phyloP scores from a whole-genome alignment of 169 alveolate species.

The Plasmodium cynomolgi region DNA sequence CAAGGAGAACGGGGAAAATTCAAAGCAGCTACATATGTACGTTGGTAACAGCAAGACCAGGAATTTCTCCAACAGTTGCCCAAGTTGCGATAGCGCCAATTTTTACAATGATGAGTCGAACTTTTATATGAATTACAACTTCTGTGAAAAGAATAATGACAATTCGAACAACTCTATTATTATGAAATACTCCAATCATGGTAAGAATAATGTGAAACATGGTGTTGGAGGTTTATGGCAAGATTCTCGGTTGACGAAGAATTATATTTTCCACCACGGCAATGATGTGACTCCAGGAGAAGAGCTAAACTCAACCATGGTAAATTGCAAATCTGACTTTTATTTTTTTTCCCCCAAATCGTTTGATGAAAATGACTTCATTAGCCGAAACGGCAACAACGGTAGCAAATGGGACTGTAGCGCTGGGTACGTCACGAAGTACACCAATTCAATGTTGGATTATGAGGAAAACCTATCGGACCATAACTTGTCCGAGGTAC shows the following conservation, averaged over 20 bases:
- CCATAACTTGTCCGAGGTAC: constrained; percentile 19
- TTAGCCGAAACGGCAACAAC: constrained; percentile 1
- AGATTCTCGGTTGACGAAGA: constrained; percentile 7
- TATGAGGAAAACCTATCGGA: constrained; percentile 46
- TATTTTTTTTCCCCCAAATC: constrained; percentile 33
- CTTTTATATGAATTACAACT: constrained; percentile 33
- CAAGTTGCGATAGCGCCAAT: constrained; percentile 48
- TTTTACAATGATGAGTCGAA: constrained; percentile 54
- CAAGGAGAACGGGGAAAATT: not conserved
- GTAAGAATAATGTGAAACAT: constrained; percentile 14
- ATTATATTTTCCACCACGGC: constrained; percentile 12
- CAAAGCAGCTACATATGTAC: not conserved
- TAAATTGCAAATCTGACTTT: constrained; percentile 29
- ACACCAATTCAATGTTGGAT: constrained; percentile 38
- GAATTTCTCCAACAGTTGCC: constrained; percentile 61
- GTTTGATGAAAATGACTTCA: constrained; percentile 46
- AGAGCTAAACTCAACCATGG: constrained; percentile 30
- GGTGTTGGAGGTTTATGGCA: constrained; percentile 12
- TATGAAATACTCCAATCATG: not conserved
- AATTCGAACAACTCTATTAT: constrained; percentile 12
- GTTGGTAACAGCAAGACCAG: constrained; percentile 3
- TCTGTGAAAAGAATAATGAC: constrained; percentile 23
- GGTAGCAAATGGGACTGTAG: constrained; percentile 24
- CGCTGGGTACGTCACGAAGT: constrained; percentile 6
- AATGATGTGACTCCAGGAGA: constrained; percentile 6